These are phyloP conservation scores for Pichia sp. DNA, from an alignment of 1,139 yeast species.

Conservation along the genomic window DNA sequence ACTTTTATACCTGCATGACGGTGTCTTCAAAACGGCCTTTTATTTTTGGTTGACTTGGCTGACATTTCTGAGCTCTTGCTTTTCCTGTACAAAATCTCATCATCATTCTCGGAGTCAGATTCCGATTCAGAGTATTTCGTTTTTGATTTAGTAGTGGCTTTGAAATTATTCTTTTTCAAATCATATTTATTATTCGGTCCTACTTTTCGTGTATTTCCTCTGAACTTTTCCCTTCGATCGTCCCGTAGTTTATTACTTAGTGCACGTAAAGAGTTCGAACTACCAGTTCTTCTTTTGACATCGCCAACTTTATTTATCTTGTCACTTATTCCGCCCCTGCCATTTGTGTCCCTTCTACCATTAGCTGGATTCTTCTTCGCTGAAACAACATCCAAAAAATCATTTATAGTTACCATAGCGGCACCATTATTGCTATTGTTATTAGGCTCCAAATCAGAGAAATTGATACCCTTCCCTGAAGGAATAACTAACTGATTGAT, in stretches of 20 bases:
- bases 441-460: slow-evolving; percentile 19
- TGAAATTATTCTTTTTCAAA: slow-evolving; percentile 7
- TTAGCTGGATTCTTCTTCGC: neutral
- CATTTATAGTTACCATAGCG: slow-evolving; percentile 11
- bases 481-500: slow-evolving; percentile 42
- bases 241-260: slow-evolving; percentile 44
- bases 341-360: neutral
- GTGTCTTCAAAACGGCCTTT: slow-evolving; percentile 26
- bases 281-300: slow-evolving; percentile 16
- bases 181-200: neutral
- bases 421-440: neutral
- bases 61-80: slow-evolving; percentile 8
- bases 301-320: slow-evolving; percentile 16
- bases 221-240: slow-evolving; percentile 21
- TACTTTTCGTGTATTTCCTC: neutral
- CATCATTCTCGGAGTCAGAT: slow-evolving; percentile 18
- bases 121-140: neutral
- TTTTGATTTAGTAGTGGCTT: neutral
- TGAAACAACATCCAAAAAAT: slow-evolving; percentile 10
- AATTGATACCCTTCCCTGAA: slow-evolving; percentile 40
- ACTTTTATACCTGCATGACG: too few species aligned
- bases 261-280: slow-evolving; percentile 38
- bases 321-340: slow-evolving; percentile 8
- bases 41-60: slow-evolving; percentile 10
- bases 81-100: slow-evolving; percentile 23